phyloP scores from a whole-genome alignment of 2,329 filamentous ascomycete species.

The Xylariaceae sp. region DNA sequence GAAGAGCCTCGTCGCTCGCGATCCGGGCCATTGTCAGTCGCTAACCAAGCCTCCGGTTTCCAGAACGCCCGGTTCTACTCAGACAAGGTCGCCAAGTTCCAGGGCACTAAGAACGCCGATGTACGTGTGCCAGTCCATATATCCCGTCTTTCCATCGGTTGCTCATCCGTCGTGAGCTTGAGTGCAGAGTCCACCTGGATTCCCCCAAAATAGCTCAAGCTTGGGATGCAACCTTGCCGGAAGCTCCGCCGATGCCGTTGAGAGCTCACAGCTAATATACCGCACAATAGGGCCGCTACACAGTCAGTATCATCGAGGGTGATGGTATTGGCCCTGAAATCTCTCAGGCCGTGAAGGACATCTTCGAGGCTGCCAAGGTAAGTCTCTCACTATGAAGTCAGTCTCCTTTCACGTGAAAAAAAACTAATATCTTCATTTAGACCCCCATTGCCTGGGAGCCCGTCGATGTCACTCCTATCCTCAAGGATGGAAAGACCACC shows the following conservation, averaged over 20 bases:
- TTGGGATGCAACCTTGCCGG: constrained; percentile 19
- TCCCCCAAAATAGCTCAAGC: constrained; percentile 39
- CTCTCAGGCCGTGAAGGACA: constrained; percentile 95
- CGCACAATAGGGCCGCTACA: constrained; percentile 73
- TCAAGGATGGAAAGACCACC: constrained; percentile 92
- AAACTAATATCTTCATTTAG: constrained; percentile 38
- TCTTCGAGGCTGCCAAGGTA: constrained; percentile 93
- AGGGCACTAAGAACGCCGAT: constrained; percentile 81
- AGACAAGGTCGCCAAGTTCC: constrained; percentile 78
- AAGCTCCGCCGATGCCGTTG: neutral
- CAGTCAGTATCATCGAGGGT: constrained; percentile 95
- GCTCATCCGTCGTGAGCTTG: constrained; percentile 20
- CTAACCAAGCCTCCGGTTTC: constrained; percentile 24
- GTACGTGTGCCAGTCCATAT: constrained; percentile 47
- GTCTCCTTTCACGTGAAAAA: neutral
- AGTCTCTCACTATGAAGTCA: constrained; percentile 26
- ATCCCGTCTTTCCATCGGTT: constrained; percentile 15
- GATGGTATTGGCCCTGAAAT: constrained; percentile 99
- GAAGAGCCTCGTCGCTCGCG: neutral
- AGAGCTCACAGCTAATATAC: constrained; percentile 19
- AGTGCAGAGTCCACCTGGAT: neutral
- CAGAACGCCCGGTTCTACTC: constrained; percentile 60
- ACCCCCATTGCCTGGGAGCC: constrained; percentile 94
- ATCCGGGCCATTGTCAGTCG: constrained; percentile 6
- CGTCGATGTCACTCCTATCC: constrained; percentile 86